Conservation (phyloP, 345 rosid species). For the Noccaea bulbosa region DNA sequence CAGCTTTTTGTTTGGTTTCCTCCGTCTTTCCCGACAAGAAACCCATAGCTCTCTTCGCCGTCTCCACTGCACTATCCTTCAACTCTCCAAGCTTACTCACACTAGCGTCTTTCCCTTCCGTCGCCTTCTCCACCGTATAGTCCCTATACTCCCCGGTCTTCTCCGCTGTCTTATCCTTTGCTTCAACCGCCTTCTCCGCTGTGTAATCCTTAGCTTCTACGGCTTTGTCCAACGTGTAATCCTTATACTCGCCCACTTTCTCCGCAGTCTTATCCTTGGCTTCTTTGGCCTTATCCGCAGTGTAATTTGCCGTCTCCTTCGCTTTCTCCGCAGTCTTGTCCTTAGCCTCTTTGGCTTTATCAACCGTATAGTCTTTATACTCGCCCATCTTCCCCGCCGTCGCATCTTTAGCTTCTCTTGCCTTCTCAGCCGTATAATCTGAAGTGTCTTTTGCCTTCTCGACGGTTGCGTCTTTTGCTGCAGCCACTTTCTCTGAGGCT, state of each 20-base stretch:
- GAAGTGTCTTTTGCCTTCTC: slow-evolving; percentile 9
- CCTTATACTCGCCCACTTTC: slow-evolving; percentile 36
- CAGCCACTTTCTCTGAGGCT: slow-evolving; percentile 32
- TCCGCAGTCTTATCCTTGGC: slow-evolving; percentile 36
- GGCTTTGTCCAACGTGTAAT: slow-evolving; percentile 44
- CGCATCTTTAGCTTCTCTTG: slow-evolving; percentile 12
- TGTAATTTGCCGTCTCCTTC: slow-evolving; percentile 35
- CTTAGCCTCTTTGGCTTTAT: slow-evolving; percentile 30
- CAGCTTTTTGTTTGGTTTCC: slow-evolving; percentile 57
- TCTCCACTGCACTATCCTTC: slow-evolving; percentile 59
- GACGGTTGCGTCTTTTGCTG: slow-evolving; percentile 24
- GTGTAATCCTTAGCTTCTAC: slow-evolving; percentile 42
- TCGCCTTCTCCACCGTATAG: slow-evolving; percentile 40
- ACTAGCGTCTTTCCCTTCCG: slow-evolving; percentile 46
- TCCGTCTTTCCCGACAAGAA: slow-evolving; percentile 58
- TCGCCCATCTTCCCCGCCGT: slow-evolving; percentile 29
- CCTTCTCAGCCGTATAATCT: slow-evolving; percentile 22
- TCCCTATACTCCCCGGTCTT: slow-evolving; percentile 42
- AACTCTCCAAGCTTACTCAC: slow-evolving; percentile 49
- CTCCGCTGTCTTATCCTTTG: slow-evolving; percentile 39
- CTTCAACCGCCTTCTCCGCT: slow-evolving; percentile 40
- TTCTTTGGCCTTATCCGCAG: slow-evolving; percentile 38
- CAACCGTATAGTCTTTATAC: slow-evolving; percentile 23
- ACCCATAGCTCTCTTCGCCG: slow-evolving; percentile 63
- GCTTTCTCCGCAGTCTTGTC: slow-evolving; percentile 31